A percentile compares a stretch with the other conserved stretches of the same genome.
phyloP scores from a whole-genome alignment of 768 basidiomycete species.

The Podaxis carcinomalis region DNA sequence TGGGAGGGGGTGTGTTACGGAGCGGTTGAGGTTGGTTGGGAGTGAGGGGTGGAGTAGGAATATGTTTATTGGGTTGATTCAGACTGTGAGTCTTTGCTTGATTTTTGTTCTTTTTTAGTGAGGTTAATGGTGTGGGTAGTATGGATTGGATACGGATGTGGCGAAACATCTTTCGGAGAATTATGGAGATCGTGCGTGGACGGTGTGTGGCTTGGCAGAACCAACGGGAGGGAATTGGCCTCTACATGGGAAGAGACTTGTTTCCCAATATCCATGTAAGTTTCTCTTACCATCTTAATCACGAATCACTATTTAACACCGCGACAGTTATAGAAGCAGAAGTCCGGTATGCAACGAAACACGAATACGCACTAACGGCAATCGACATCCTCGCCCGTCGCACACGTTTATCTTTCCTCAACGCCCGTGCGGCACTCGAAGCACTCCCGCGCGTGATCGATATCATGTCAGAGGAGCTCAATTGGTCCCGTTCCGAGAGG shows the following conservation, averaged over 20 bases:
- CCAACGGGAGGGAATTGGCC: slow-evolving; percentile 81
- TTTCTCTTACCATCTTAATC: slow-evolving; percentile 6
- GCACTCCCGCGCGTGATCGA: slow-evolving; percentile 85
- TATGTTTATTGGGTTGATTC: slow-evolving; percentile 96
- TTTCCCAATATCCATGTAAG: slow-evolving; percentile 72
- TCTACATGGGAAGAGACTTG: slow-evolving; percentile 75
- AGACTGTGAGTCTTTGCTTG: slow-evolving; percentile 35
- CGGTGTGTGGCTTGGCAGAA: slow-evolving; percentile 76
- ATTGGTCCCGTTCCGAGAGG: slow-evolving; percentile 65
- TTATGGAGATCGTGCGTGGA: slow-evolving; percentile 97
- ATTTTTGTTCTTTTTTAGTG: not conserved
- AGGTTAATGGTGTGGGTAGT: slow-evolving; percentile 38
- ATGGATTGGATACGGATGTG: slow-evolving; percentile 86
- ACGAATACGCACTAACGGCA: slow-evolving; percentile 93
- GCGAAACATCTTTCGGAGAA: slow-evolving; percentile 91
- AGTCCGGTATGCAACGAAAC: slow-evolving; percentile 78
- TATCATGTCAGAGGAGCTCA: slow-evolving; percentile 84
- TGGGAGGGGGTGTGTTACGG: slow-evolving; percentile 70
- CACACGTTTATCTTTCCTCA: slow-evolving; percentile 89
- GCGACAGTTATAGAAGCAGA: slow-evolving; percentile 83
- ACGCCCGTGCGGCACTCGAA: slow-evolving; percentile 79
- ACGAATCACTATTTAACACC: not conserved
- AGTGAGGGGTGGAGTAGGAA: slow-evolving; percentile 92
- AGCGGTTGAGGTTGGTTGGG: slow-evolving; percentile 78
- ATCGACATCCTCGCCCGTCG: slow-evolving; percentile 91